phyloP scores from a whole-genome alignment of 805 yeast species.

The Metschnikowia lunata region DNA sequence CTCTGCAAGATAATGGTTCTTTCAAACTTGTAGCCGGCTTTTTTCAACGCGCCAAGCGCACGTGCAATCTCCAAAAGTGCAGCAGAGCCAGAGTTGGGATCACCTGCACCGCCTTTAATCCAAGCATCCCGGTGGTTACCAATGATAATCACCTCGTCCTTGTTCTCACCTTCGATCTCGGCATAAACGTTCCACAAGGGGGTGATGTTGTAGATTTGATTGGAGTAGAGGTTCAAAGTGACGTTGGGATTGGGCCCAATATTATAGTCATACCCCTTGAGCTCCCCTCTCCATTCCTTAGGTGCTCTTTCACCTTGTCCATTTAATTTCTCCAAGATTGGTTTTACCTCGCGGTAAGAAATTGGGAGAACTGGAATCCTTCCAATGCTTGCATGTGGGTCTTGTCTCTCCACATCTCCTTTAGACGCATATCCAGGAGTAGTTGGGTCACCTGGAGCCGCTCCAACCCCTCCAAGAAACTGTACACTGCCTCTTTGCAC shows the following conservation, averaged over 20 bases:
- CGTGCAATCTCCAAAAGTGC: constrained; percentile 60
- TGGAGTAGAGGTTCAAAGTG: constrained; percentile 51
- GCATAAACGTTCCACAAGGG: constrained; percentile 65
- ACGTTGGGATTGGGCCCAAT: constrained; percentile 46
- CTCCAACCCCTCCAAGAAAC: constrained; percentile 45
- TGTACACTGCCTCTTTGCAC: constrained; percentile 61
- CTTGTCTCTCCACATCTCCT: constrained; percentile 17
- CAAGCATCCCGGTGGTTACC: constrained; percentile 83
- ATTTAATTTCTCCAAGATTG: constrained; percentile 54
- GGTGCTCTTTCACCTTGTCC: constrained; percentile 53
- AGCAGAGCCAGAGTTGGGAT: constrained; percentile 74
- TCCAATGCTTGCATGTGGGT: constrained; percentile 44
- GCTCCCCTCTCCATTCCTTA: constrained; percentile 34
- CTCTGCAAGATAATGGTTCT: constrained; percentile 67
- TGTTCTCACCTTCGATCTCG: constrained; percentile 48
- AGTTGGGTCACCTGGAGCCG: constrained; percentile 72
- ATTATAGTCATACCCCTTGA: constrained; percentile 43
- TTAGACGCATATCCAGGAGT: constrained; percentile 64
- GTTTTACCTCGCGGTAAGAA: constrained; percentile 57
- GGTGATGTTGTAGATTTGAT: constrained; percentile 57
- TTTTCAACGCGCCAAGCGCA: constrained; percentile 48
- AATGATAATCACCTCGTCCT: constrained; percentile 53
- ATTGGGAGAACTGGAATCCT: constrained; percentile 69
- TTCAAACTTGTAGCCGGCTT: constrained; percentile 66
- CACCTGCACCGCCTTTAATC: constrained; percentile 76